Percentiles rank a stretch among this genome's conserved stretches.
Evolutionary conservation across 441 rosid genomes (phyloP).

Genomic region (Metrosideros polymorpha): DNA sequence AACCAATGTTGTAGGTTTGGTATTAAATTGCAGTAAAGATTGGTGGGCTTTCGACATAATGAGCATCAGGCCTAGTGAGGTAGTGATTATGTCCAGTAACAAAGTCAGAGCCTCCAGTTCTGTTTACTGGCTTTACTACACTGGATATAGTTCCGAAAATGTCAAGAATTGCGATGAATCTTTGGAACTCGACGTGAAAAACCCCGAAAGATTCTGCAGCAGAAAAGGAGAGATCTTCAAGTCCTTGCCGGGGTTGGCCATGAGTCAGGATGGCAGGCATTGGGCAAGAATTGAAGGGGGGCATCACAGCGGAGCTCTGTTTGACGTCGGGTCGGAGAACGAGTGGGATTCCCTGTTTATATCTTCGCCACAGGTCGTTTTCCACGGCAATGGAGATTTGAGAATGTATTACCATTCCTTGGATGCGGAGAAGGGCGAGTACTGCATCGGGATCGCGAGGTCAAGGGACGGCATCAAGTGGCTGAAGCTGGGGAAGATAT

Average conservation of each 20-base stretch:
- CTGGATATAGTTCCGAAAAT: constrained; percentile 11
- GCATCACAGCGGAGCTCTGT: constrained; percentile 69
- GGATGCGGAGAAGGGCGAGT: constrained; percentile 28
- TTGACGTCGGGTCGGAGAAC: constrained; percentile 58
- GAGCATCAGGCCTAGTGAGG: constrained; percentile 15
- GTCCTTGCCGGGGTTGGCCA: constrained; percentile 71
- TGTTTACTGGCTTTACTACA: constrained; percentile 29
- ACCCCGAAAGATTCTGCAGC: constrained; percentile 33
- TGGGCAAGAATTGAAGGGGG: constrained; percentile 95
- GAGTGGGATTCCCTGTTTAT: constrained; percentile 77
- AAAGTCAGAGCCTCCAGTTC: constrained; percentile 46
- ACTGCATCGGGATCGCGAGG: constrained; percentile 55
- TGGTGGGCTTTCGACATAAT: constrained; percentile 25
- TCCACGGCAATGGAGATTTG: constrained; percentile 54
- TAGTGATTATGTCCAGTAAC: constrained; percentile 16
- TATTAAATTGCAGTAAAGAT: constrained; percentile 9
- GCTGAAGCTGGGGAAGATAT: constrained; percentile 65
- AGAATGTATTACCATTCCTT: constrained; percentile 85
- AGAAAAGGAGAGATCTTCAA: constrained; percentile 14
- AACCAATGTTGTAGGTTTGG: constrained; percentile 10
- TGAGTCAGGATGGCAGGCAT: constrained; percentile 79
- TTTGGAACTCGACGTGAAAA: constrained; percentile 16
- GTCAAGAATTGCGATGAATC: constrained; percentile 13
- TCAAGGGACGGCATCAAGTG: constrained; percentile 81
- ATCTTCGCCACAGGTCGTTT: constrained; percentile 52